Conservation (phyloP, 257 asterid species). For the Fraxinus quadrangulata region DNA sequence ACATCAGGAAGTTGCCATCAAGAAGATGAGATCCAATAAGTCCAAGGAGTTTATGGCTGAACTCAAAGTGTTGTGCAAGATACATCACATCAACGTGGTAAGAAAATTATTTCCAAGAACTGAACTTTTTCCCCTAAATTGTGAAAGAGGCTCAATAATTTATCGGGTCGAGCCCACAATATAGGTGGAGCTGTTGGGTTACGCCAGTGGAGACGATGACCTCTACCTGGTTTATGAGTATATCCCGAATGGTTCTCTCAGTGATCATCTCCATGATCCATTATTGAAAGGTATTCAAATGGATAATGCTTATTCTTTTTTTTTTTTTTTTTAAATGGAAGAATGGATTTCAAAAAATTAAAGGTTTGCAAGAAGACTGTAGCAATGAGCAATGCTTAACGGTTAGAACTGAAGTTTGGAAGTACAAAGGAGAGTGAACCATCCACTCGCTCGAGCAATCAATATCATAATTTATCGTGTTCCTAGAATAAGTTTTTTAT, state of each 20-base stretch:
- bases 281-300: conserved; percentile 59
- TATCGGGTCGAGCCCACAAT: conserved; percentile 7
- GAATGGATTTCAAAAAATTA: background rate
- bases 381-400: too few species aligned
- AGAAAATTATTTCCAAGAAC: conserved; percentile 28
- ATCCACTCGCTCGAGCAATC: background rate
- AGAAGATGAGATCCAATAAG: conserved; percentile 83
- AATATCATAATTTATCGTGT: background rate
- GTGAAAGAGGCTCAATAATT: conserved; percentile 7
- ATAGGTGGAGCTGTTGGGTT: conserved; percentile 86
- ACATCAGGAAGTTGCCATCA: conserved; percentile 80
- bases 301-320: background rate
- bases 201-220: conserved; percentile 81
- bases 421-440: background rate
- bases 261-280: conserved; percentile 80
- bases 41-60: conserved; percentile 90
- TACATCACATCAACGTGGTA: conserved; percentile 90
- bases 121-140: background rate
- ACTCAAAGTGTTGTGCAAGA: conserved; percentile 75
- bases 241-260: conserved; percentile 64
- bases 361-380: too few species aligned
- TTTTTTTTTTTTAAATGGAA: background rate
- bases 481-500: background rate
- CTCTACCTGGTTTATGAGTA: conserved; percentile 80
- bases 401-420: background rate